These are phyloP conservation scores for Medicago truncatula DNA, from an alignment of 306 rosid genomes.

Conservation along the genomic window DNA sequence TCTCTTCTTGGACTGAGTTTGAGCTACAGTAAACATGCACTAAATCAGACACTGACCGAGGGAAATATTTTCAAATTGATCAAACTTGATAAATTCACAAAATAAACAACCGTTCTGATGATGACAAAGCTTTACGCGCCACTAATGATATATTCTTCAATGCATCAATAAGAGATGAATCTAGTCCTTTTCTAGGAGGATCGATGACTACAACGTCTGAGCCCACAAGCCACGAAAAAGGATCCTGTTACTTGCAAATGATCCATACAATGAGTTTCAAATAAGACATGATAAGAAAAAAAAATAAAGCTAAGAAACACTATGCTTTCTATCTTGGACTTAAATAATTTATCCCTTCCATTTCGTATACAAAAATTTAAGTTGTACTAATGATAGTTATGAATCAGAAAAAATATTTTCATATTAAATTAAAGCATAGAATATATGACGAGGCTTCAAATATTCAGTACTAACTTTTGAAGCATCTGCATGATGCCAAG, in stretches of 20 bases:
- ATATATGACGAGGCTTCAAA: conserved; percentile 41
- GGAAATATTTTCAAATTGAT: conserved; percentile 33
- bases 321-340: not conserved
- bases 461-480: conserved; percentile 63
- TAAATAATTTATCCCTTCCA: conserved; percentile 6
- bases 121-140: conserved; percentile 59
- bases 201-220: conserved; percentile 90
- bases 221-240: conserved; percentile 83
- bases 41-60: conserved; percentile 43
- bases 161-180: conserved; percentile 69
- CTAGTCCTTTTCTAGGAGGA: conserved; percentile 97
- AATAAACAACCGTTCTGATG: conserved; percentile 63
- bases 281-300: conserved; percentile 29
- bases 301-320: conserved; percentile 7
- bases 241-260: conserved; percentile 70
- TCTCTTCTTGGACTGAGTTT: conserved; percentile 73
- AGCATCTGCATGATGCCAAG: conserved; percentile 94
- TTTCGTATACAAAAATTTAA: not conserved
- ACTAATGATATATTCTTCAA: conserved; percentile 64
- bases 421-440: conserved; percentile 30
- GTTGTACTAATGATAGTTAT: conserved; percentile 1
- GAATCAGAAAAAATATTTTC: conserved; percentile 16
- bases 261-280: conserved; percentile 40
- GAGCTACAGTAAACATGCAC: conserved; percentile 58
- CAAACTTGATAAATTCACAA: conserved; percentile 39